Conservation (phyloP, 139 green algal species). For the Yamagishiella unicocca region DNA sequence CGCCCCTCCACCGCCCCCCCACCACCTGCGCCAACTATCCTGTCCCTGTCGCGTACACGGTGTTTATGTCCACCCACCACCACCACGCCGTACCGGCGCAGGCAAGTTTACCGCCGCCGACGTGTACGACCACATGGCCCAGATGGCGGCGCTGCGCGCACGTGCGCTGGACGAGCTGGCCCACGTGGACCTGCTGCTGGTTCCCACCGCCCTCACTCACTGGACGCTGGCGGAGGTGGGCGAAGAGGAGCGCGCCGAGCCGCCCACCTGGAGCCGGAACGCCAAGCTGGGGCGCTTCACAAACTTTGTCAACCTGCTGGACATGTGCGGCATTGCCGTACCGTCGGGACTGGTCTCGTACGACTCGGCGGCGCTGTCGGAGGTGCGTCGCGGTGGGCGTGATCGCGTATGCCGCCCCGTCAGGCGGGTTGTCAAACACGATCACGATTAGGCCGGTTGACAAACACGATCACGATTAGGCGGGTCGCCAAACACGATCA, state of each 20-base stretch:
- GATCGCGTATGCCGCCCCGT: too few relatives aligned
- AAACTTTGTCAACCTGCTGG: slow-evolving; percentile 90
- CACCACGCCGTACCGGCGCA: slow-evolving; percentile 1
- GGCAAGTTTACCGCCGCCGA: slow-evolving; percentile 72
- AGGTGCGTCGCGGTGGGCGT: too few relatives aligned
- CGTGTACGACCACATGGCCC: slow-evolving; percentile 70
- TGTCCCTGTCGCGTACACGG: too few relatives aligned
- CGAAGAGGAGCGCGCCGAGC: slow-evolving; percentile 59
- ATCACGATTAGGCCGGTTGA: too few relatives aligned
- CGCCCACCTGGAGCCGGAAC: slow-evolving; percentile 67
- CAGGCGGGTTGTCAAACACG: too few relatives aligned
- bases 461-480: too few relatives aligned
- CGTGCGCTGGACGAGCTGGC: slow-evolving; percentile 58
- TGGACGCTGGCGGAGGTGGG: slow-evolving; percentile 71
- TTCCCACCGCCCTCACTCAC: slow-evolving; percentile 83
- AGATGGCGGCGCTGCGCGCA: slow-evolving; percentile 55
- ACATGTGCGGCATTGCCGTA: slow-evolving; percentile 83
- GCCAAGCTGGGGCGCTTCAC: slow-evolving; percentile 85
- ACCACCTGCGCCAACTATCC: too few relatives aligned
- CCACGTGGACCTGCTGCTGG: slow-evolving; percentile 78
- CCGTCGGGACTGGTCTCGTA: slow-evolving; percentile 69
- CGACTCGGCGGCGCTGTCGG: slow-evolving; percentile 18
- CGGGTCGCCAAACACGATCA: too few relatives aligned
- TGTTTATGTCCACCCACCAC: background rate
- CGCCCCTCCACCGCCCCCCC: too few relatives aligned